These are phyloP conservation scores for Nakazawaea wyomingensis DNA, from an alignment of 805 yeast species.

Conservation along the genomic window DNA sequence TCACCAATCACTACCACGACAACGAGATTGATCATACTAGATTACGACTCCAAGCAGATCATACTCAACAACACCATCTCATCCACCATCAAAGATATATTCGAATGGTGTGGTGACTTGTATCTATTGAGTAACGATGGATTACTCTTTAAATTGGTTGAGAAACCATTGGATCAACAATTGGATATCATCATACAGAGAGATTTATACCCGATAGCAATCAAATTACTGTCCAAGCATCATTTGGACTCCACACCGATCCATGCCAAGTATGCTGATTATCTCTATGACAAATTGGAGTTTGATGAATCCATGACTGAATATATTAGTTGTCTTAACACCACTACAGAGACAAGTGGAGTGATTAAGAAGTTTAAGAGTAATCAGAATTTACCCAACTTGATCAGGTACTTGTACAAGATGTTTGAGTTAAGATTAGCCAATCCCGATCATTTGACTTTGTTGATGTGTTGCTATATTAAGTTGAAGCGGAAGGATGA, in stretches of 20 bases:
- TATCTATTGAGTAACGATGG: conserved; percentile 74
- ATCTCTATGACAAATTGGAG: conserved; percentile 60
- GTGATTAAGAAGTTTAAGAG: conserved; percentile 77
- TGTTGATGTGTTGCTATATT: conserved; percentile 74
- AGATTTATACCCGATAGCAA: conserved; percentile 68
- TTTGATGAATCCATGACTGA: conserved; percentile 68
- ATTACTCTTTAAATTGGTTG: conserved; percentile 58
- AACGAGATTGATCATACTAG: conserved; percentile 61
- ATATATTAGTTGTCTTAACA: conserved; percentile 44
- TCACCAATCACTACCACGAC: conserved; percentile 43
- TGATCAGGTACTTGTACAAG: conserved; percentile 59
- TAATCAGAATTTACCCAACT: conserved; percentile 60
- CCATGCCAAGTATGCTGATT: conserved; percentile 64
- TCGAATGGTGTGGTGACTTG: conserved; percentile 51
- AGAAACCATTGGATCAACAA: conserved; percentile 62
- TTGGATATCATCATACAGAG: conserved; percentile 63
- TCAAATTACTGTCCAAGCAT: conserved; percentile 50
- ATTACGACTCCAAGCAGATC: conserved; percentile 61
- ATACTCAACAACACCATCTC: conserved; percentile 69
- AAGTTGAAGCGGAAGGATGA: conserved; percentile 61
- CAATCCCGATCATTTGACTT: conserved; percentile 75
- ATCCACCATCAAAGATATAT: conserved; percentile 53
- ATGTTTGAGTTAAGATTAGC: conserved; percentile 53
- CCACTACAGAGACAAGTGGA: conserved; percentile 58
- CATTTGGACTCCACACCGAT: conserved; percentile 29